Evolutionary conservation across 805 yeast species (phyloP).

Genomic region (Saccharomyces cerevisiae): DNA sequence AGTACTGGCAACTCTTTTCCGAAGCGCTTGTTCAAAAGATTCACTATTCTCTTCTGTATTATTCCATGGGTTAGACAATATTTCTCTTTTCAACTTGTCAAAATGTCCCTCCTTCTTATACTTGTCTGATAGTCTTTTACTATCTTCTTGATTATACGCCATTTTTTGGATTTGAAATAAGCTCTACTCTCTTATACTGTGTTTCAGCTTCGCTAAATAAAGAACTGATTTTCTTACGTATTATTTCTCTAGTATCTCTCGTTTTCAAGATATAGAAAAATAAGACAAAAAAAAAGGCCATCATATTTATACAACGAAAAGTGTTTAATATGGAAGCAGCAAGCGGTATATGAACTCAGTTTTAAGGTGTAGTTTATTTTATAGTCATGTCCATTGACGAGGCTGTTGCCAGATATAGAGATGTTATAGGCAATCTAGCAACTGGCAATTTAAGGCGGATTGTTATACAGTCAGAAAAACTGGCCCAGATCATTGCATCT

Average conservation of each 20-base stretch:
- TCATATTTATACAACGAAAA: background rate
- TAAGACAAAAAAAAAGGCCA: background rate
- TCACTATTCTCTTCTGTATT: background rate
- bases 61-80: conserved; percentile 12
- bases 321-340: background rate
- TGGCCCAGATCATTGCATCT: background rate
- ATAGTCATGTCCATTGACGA: background rate
- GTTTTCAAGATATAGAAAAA: background rate
- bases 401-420: background rate
- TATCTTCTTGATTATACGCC: conserved; percentile 13
- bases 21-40: conserved; percentile 12
- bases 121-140: conserved; percentile 21
- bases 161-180: background rate
- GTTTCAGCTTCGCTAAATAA: background rate
- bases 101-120: conserved; percentile 29
- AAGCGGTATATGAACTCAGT: no score
- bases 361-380: background rate
- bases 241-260: background rate
- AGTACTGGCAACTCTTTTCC: conserved; percentile 13
- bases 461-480: background rate
- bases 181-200: background rate
- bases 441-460: background rate
- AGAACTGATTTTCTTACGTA: background rate
- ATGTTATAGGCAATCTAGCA: background rate
- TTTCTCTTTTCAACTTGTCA: conserved; percentile 24